Percentiles rank a stretch among this genome's conserved stretches.
Conservation (phyloP, 2,329 filamentous ascomycete species). For the Nemania serpens region DNA sequence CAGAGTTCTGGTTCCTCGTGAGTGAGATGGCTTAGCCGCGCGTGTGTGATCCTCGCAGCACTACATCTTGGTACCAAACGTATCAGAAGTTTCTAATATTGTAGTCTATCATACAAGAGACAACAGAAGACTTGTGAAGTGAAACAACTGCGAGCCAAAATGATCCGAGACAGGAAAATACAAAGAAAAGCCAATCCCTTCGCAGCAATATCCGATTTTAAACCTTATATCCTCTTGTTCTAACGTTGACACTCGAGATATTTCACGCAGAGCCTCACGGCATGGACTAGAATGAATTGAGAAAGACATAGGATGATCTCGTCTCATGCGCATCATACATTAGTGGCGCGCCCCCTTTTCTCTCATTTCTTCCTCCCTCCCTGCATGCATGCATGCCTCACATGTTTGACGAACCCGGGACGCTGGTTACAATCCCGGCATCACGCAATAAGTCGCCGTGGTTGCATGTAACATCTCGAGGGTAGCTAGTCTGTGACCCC, state of each 20-base stretch:
- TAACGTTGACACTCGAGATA: neutral
- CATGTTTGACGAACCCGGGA: neutral
- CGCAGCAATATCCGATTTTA: no score
- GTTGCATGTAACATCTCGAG: neutral
- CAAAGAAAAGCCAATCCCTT: no score
- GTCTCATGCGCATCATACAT: slow-evolving; percentile 12
- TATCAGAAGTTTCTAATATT: neutral
- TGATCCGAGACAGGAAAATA: neutral
- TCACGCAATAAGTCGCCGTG: neutral
- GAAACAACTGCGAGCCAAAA: neutral
- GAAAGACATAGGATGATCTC: slow-evolving; percentile 3
- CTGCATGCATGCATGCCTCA: neutral
- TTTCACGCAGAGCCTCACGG: slow-evolving; percentile 21
- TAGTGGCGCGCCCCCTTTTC: neutral
- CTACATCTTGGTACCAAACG: neutral
- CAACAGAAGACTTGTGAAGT: neutral
- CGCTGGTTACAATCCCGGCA: neutral
- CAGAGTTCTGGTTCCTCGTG: no score
- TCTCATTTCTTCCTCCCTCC: neutral
- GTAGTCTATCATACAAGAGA: neutral
- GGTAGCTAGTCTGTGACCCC: no score
- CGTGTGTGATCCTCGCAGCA: slow-evolving; percentile 1
- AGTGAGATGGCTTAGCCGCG: slow-evolving; percentile 3
- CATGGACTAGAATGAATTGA: slow-evolving; percentile 8
- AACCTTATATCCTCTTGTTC: neutral